Evolutionary conservation across 768 basidiomycete genomes (phyloP), one percentile per base, ranked within the genome.

Genomic region (Agrocybe pediades): DNA sequence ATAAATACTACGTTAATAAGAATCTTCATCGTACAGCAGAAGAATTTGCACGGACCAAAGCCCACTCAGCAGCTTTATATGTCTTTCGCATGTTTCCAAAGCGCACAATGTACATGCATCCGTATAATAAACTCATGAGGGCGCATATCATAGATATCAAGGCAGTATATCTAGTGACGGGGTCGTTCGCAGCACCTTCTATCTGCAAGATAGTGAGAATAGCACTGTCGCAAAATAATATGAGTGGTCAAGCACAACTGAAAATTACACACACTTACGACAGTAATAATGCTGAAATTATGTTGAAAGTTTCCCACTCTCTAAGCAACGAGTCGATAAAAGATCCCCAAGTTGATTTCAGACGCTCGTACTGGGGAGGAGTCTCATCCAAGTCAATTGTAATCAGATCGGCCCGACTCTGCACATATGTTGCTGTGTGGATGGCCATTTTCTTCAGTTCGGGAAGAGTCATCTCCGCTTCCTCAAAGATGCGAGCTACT

Each of bases 21-120:
- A 43, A n/a, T 20, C 29, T 17, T 41, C 6, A n/a, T 9, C n/a
- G 24, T 33, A 29, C n/a, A 33, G 23, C 11, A 6, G 2, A 42
- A 11, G 15, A 27, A 9, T 16, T 23, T 19, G 11, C 21, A 44
- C 44, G 13, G 26, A 57, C 61, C 26, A 81, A 73, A 1, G 84
- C 83, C 80, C 83, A 86, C 39, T 79, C 74, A 5, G 78, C 77
- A 3, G 82, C 84, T 57, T 79, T 81, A 60, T 80, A 72, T 73
- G 85, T 80, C 56, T 74, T 81, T n/a, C 77, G 73, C 85, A 87
- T 87, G 0, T 74, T 79, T 4, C 79, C 81, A 50, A 87, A 86
- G 13, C 83, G 74, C 19, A 86, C 69, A 19, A 84, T 85, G 61
- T 81, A 85, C 24, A 84, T 71, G 57, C 84, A 83, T 0, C 86